Evolutionary conservation across 164 flowering plant genomes (phyloP).

Genomic region (Magnolia sinica): DNA sequence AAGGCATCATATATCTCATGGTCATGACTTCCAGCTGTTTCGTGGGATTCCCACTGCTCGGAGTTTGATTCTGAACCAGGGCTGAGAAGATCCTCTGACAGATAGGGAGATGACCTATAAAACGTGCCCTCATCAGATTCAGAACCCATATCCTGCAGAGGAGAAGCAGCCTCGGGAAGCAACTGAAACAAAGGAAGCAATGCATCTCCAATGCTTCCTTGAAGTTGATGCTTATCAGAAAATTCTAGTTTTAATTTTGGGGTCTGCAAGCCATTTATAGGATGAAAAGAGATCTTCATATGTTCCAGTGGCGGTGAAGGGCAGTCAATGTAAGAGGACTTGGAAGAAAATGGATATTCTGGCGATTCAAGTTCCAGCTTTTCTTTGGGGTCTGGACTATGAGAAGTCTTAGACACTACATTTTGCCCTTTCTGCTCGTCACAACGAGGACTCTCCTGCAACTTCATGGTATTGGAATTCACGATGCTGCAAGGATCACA

Average conservation of each 20-base stretch:
- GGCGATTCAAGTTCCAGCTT: slow-evolving; percentile 31
- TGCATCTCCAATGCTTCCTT: slow-evolving; percentile 38
- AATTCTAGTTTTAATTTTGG: slow-evolving; percentile 63
- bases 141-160: slow-evolving; percentile 36
- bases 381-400: slow-evolving; percentile 24
- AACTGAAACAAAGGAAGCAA: slow-evolving; percentile 77
- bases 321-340: not conserved
- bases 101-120: slow-evolving; percentile 64
- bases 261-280: slow-evolving; percentile 43
- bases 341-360: slow-evolving; percentile 30
- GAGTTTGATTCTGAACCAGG: slow-evolving; percentile 63
- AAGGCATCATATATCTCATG: slow-evolving; percentile 49
- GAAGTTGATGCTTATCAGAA: slow-evolving; percentile 39
- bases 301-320: slow-evolving; percentile 85
- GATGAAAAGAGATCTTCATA: slow-evolving; percentile 84
- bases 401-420: slow-evolving; percentile 15
- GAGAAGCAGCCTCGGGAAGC: slow-evolving; percentile 52
- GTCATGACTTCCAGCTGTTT: slow-evolving; percentile 35
- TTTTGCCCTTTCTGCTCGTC: slow-evolving; percentile 14
- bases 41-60: slow-evolving; percentile 73
- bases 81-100: slow-evolving; percentile 58
- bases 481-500: slow-evolving; percentile 19
- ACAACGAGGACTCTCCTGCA: slow-evolving; percentile 11
- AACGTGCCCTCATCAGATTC: slow-evolving; percentile 86
- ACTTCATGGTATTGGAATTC: slow-evolving; percentile 24